Evolutionary conservation across 2,329 filamentous ascomycete genomes (phyloP), one percentile per base, ranked within the genome.

Genomic region (Trichoderma aggressivum): DNA sequence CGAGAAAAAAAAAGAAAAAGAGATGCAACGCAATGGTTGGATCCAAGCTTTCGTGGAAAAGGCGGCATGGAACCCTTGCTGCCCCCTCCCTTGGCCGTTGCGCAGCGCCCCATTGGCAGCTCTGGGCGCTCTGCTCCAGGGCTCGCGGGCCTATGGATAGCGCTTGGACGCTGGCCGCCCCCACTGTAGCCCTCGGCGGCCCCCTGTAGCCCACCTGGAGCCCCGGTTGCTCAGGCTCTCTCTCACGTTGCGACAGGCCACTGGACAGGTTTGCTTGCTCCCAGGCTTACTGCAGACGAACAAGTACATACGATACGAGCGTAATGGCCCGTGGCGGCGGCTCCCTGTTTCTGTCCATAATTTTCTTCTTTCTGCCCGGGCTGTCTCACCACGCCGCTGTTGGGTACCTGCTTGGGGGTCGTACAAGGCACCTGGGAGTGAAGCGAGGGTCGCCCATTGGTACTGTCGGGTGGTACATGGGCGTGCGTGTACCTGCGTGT

Each of bases 61-160:
- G 47, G 47, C 47, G 24, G 21, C 56, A 16, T 43, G 62, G 39
- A 61, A 34, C 50, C 5, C n/a, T 28, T 50, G 32, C n/a, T 50
- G 43, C n/a, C 43, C 61, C 36, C 61, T 60, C 55, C 53, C 32
- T 28, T 47, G 21, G 55, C 53, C 55, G 26, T 47, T 47, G n/a
- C 14, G 53, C 60, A 28, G 53, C 28, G 36, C 36, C 67, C 59
- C 59, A 63, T 69, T 61, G 56, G 67, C 59, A 43, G 18, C 28
- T 60, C 28, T 64, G 26, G 53, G 61, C 61, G n/a, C 32, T 69
- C 30, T 39, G 55, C 30, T 59, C 55, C 53, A 71, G 64, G 61
- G 62, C 53, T 58, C 30, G 47, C 61, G 61, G 62, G 58, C 67
- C 67, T 63, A 30, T 64, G 11, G 60, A 36, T 58, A 32, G 68